Base-by-base conservation (phyloP, 306 rosid species). In the Malus sieversii region DNA sequence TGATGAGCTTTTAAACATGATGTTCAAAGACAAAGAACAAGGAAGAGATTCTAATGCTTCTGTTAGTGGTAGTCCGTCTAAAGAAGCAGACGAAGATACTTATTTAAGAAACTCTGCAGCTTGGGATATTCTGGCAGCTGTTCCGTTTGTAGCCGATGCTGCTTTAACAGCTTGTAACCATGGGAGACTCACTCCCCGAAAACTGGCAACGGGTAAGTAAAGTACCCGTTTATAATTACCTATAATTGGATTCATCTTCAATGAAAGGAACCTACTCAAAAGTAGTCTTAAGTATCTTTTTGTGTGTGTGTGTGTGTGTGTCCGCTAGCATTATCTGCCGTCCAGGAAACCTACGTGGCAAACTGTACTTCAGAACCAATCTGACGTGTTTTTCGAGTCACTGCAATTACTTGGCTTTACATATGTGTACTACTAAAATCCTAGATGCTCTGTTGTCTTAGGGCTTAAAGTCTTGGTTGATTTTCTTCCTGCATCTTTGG, bases 401-500 rank as follows among this genome's bases (percentile, higher is more conserved):
- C 45, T 9, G 12, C 12, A 42, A 42, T 42, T 42, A 9, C 45
- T 6, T 8, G 58, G 38, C 44, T 19, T 10, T 42, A 52, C 48
- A 53, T 16, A 57, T 57, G 15, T 58, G 10, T 18, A 65, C 48
- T 63, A 57, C 67, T 60, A 22, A 58, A 20, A 60, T 32, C 32
- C 32, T 23, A 11, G n/a, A 10, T 38, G 44, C 40, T 11, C 55
- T 72, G 11, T 53, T 71, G 3, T 81, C 75, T 51, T 89, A 95
- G 97, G 98, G 79, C 98, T 92, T 29, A 92, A 95, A 87, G 92
- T 90, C 86, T 84, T 95, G 68, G 97, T 94, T 62, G 98, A 95
- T 85, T 92, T 90, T 84, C 97, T 92, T 81, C 98, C 97, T 59
- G 98, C 97, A 79, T 86, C 97, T 78, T 82, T 90, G 86, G 98